Evolutionary conservation across 352 stramenopile genomes (phyloP).

Genomic region (Phytophthora idaei): DNA sequence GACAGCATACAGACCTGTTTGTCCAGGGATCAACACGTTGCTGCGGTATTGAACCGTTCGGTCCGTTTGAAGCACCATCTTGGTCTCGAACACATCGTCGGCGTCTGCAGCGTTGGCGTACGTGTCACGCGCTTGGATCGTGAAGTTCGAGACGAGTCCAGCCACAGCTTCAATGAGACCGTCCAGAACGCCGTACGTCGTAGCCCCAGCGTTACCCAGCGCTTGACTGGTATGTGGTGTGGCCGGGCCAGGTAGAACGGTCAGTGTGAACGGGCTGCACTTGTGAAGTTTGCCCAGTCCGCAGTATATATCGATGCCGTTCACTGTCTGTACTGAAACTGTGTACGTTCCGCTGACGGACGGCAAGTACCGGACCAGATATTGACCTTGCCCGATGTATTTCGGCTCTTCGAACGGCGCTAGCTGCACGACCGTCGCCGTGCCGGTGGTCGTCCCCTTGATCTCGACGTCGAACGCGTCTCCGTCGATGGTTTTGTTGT

Average conservation of each 20-base stretch:
- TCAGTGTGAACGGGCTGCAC: conserved; percentile 94
- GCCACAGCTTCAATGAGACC: conserved; percentile 91
- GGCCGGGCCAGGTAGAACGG: conserved; percentile 87
- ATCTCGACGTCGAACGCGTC: conserved; percentile 82
- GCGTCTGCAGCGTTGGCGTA: conserved; percentile 85
- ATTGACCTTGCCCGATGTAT: conserved; percentile 93
- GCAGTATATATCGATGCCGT: conserved; percentile 96
- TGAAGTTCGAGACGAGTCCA: conserved; percentile 92
- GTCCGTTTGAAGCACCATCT: conserved; percentile 74
- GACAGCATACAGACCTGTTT: conserved; percentile 89
- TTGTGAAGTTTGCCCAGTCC: conserved; percentile 89
- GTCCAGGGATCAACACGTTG: conserved; percentile 54
- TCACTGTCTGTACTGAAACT: conserved; percentile 91
- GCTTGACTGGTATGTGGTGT: conserved; percentile 90
- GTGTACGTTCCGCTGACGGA: conserved; percentile 87
- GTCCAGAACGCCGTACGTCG: conserved; percentile 79
- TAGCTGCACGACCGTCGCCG: conserved; percentile 33
- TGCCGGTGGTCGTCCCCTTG: conserved; percentile 30
- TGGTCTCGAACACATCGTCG: conserved; percentile 72
- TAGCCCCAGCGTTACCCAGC: conserved; percentile 60
- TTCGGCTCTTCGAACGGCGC: conserved; percentile 69
- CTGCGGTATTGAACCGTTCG: conserved; percentile 83
- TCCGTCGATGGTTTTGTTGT: conserved; percentile 88
- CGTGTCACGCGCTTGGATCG: conserved; percentile 95
- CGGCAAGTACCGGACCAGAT: conserved; percentile 90